These are phyloP conservation scores for Forsythia suspensa DNA, from an alignment of 257 asterid species.

Conservation along the genomic window DNA sequence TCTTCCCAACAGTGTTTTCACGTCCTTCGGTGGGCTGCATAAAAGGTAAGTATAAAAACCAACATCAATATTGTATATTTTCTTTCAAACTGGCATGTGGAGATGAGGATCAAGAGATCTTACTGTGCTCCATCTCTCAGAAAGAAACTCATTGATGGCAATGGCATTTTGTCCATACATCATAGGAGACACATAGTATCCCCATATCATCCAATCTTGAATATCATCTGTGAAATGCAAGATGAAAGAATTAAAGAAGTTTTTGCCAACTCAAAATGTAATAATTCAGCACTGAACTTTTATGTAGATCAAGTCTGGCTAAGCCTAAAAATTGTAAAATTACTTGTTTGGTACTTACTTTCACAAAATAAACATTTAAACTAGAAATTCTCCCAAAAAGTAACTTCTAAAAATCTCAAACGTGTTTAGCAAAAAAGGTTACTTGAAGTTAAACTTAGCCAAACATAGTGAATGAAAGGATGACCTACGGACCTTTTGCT, in stretches of 20 bases:
- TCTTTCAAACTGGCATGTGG: background rate
- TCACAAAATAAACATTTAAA: background rate
- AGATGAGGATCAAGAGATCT: constrained; percentile 19
- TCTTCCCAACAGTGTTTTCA: constrained; percentile 73
- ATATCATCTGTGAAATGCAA: constrained; percentile 55
- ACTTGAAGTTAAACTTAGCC: background rate
- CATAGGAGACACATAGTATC: constrained; percentile 88
- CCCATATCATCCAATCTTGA: constrained; percentile 87
- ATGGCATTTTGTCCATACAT: constrained; percentile 91
- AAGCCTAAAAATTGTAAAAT: background rate
- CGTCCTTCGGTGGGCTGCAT: constrained; percentile 58
- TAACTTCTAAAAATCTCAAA: background rate
- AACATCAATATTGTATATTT: constrained; percentile 6
- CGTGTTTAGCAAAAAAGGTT: background rate
- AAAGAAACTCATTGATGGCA: constrained; percentile 77
- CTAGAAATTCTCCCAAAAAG: background rate
- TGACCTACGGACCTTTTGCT: constrained; percentile 49
- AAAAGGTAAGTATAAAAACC: background rate
- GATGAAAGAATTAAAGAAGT: background rate
- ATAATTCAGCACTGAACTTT: background rate
- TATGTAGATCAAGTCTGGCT: too few relatives aligned
- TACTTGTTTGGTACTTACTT: background rate
- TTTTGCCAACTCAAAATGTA: background rate
- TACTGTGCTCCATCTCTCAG: constrained; percentile 85
- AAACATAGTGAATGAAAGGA: background rate